A percentile compares a stretch with the other conserved stretches of the same genome.
Conservation (phyloP, 2,329 filamentous ascomycete species). For the Pseudogymnoascus sp. region DNA sequence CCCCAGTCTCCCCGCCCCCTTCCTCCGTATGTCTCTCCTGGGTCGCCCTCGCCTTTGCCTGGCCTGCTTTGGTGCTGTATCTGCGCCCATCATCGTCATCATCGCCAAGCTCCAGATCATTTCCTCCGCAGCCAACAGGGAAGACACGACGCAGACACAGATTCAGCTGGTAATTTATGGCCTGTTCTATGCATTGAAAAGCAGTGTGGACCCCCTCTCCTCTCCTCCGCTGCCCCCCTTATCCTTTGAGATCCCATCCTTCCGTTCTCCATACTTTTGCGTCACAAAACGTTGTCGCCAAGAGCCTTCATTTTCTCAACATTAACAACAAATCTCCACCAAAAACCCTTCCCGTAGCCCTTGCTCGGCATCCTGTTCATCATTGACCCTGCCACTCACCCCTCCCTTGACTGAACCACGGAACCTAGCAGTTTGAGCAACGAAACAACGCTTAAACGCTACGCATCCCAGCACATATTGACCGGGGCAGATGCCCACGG, state of each 20-base stretch:
- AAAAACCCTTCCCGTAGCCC: not conserved
- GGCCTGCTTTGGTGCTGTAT: not conserved
- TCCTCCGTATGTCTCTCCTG: not conserved
- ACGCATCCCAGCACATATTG: not conserved
- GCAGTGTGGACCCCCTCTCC: not conserved
- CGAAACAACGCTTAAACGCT: slow-evolving; percentile 7
- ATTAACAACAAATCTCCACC: not conserved
- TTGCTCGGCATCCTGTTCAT: not conserved
- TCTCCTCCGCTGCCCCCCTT: not conserved
- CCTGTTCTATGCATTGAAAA: slow-evolving; percentile 1
- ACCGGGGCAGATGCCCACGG: not conserved
- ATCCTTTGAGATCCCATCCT: not conserved
- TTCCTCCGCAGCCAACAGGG: not conserved
- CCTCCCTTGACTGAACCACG: not conserved
- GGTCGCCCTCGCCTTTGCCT: not conserved
- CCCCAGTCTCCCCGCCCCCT: not conserved
- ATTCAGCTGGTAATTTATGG: slow-evolving; percentile 1
- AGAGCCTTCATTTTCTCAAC: not conserved
- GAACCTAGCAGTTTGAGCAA: not conserved
- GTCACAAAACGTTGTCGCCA: slow-evolving; percentile 1
- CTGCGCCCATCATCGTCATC: not conserved
- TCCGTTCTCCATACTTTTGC: not conserved
- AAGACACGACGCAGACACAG: not conserved
- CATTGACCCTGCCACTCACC: not conserved
- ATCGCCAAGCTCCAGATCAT: slow-evolving; percentile 7